These are phyloP conservation scores for Roridomyces roridus DNA, from an alignment of 768 basidiomycete genomes.

Conservation along the genomic window DNA sequence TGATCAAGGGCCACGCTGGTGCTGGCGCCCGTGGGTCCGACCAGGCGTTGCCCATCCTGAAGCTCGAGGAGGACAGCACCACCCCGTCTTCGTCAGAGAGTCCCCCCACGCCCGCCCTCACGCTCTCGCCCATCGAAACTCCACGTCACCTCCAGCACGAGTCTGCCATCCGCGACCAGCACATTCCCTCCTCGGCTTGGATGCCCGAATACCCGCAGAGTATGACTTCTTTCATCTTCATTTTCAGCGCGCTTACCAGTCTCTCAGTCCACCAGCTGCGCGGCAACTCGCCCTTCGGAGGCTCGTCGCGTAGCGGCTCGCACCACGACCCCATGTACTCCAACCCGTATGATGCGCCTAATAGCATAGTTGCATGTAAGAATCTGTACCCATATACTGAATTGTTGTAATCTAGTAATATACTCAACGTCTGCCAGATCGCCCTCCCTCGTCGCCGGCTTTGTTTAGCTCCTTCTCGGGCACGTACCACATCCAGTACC, in stretches of 20 bases:
- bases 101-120: conserved; percentile 44
- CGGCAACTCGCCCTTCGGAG: conserved; percentile 14
- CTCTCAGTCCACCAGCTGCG: conserved; percentile 5
- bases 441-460: conserved; percentile 24
- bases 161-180: conserved; percentile 29
- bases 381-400: conserved; percentile 74
- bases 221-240: conserved; percentile 9
- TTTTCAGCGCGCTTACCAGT: neutral
- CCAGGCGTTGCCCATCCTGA: conserved; percentile 61
- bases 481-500: conserved; percentile 22
- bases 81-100: conserved; percentile 46
- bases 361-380: conserved; percentile 78
- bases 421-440: conserved; percentile 61
- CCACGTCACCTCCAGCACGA: conserved; percentile 19
- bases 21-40: conserved; percentile 64
- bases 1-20: conserved; percentile 90
- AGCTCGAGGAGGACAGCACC: conserved; percentile 47
- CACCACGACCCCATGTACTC: conserved; percentile 20
- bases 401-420: conserved; percentile 70
- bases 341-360: conserved; percentile 21
- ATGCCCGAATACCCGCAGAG: conserved; percentile 6
- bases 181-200: neutral
- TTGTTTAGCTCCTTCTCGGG: conserved; percentile 35
- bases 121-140: conserved; percentile 23
- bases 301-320: conserved; percentile 15